phyloP scores from a whole-genome alignment of 2,329 filamentous ascomycete species.

The Fusarium continuum region DNA sequence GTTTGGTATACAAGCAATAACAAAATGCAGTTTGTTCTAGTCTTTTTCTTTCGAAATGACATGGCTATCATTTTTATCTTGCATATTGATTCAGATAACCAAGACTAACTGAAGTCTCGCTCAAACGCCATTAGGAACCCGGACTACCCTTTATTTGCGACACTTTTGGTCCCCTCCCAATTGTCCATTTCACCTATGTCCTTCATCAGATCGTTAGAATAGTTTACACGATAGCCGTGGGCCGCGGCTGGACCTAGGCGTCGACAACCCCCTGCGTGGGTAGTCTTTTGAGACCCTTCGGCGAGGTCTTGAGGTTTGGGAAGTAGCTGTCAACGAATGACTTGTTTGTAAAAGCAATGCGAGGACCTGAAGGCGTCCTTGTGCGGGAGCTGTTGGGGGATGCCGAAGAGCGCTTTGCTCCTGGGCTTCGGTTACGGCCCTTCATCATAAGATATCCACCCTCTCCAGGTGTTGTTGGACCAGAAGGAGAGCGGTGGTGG shows the following conservation, averaged over 20 bases:
- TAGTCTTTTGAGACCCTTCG: slow-evolving; percentile 47
- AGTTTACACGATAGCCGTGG: slow-evolving; percentile 15
- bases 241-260: slow-evolving; percentile 9
- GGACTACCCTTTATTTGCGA: not conserved
- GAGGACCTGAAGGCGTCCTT: slow-evolving; percentile 57
- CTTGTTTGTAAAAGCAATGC: slow-evolving; percentile 45
- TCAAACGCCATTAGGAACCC: slow-evolving; percentile 15
- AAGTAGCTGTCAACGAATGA: slow-evolving; percentile 55
- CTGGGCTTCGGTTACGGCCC: slow-evolving; percentile 49
- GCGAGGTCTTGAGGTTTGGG: slow-evolving; percentile 46
- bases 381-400: slow-evolving; percentile 59
- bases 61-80: not conserved
- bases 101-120: not conserved
- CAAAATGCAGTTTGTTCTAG: not conserved
- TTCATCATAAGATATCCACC: slow-evolving; percentile 57
- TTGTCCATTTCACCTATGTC: not conserved
- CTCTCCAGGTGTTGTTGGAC: slow-evolving; percentile 53
- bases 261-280: slow-evolving; percentile 32
- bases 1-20: not conserved
- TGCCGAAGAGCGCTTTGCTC: slow-evolving; percentile 37
- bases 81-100: not conserved
- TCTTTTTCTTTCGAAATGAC: not conserved
- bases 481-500: slow-evolving; percentile 56
- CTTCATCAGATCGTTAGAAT: slow-evolving; percentile 35
- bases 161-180: slow-evolving; percentile 1